Conservation (phyloP, 257 asterid genomes). For the Nicotiana sylvestris region DNA sequence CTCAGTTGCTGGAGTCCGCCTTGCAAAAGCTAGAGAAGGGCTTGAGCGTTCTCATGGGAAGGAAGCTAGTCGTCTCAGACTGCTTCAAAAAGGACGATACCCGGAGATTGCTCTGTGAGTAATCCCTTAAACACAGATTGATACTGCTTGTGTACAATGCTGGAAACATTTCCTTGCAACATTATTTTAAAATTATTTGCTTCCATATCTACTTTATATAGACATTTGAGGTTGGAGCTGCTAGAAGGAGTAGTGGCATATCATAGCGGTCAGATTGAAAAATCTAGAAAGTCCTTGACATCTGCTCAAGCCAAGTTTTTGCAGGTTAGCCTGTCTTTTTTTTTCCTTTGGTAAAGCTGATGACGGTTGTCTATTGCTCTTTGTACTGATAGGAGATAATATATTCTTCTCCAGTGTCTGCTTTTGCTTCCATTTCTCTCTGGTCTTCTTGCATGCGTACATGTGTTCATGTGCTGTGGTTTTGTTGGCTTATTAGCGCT, state of each 20-base stretch:
- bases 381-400: not conserved
- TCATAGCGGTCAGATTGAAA: constrained; percentile 64
- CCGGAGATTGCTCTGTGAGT: constrained; percentile 88
- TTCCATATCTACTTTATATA: constrained; percentile 21
- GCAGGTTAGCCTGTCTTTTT: constrained; percentile 39
- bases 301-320: constrained; percentile 66
- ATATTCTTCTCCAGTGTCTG: not conserved
- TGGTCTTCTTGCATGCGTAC: not conserved
- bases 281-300: constrained; percentile 50
- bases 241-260: constrained; percentile 93
- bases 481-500: not conserved
- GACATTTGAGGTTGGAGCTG: constrained; percentile 84
- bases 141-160: not conserved
- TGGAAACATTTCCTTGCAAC: not conserved
- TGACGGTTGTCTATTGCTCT: not conserved
- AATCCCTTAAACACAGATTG: not conserved
- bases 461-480: not conserved
- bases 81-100: constrained; percentile 74
- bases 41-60: constrained; percentile 93
- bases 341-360: not conserved
- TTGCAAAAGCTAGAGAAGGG: constrained; percentile 82
- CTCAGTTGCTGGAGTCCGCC: constrained; percentile 81
- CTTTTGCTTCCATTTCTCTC: not conserved
- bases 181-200: constrained; percentile 1
- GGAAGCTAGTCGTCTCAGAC: constrained; percentile 78